Base-by-base conservation (phyloP, 139 green algal genomes). In the Tetradesmus lagerheimii region DNA sequence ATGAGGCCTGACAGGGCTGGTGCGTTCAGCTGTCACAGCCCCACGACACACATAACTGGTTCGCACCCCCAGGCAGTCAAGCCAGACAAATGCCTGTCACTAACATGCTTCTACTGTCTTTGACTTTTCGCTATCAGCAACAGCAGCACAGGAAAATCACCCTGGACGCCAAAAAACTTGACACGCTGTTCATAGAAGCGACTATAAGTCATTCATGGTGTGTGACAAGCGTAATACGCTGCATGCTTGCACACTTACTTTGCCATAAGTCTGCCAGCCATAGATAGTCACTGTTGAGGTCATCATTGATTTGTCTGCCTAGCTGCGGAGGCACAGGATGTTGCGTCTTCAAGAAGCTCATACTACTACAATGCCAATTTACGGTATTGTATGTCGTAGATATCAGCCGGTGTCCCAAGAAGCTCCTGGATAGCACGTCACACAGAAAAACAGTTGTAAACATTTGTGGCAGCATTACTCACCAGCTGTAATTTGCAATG, bases 381-480 rank as follows among this genome's bases (percentile, higher is more conserved):
- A 50, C 35, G 12, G 76, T 82, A 50, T 62, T 82, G 76, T 82
- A 82, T 8, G n/a, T 53, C 9, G 18, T 53, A 8, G 76, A 47
- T 31, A 82, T 50, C 76, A 82, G 12, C 16, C 35, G 76, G 76
- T 82, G 76, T 20, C 76, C 76, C 35, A 82, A 41, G 23, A 82
- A 82, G 76, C 76, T 82, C 76, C 76, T 82, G 76, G 18, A n/a
- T 34, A 6, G 18, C 6, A 82, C 75, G n/a, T n/a, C n/a, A n/a
- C n/a, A n/a, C n/a, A n/a, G n/a, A n/a, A n/a, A n/a, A n/a, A n/a
- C n/a, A n/a, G n/a, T n/a, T n/a, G n/a, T n/a, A n/a, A n/a, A n/a
- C n/a, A n/a, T n/a, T n/a, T n/a, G n/a, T n/a, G n/a, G n/a, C n/a
- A n/a, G n/a, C n/a, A n/a, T n/a, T n/a, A n/a, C n/a, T n/a, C n/a